Base-by-base conservation (phyloP, 148 eudicot genomes). In the Dianthus caryophyllus region DNA sequence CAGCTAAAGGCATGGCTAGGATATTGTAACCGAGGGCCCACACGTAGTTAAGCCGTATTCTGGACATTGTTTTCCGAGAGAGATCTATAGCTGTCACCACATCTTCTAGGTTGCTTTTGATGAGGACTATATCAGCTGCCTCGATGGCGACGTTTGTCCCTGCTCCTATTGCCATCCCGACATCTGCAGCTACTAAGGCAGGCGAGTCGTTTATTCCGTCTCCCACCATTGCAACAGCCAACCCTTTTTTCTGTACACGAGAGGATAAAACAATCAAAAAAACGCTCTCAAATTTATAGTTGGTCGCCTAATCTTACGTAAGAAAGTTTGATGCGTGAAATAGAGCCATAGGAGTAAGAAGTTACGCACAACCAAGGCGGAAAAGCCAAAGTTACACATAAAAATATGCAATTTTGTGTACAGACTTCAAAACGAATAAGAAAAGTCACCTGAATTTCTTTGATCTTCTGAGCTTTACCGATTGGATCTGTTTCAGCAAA, bases 191-290 rank as follows among this genome's bases (percentile, higher is more conserved):
- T 49, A 72, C 98, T 38, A 93, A 74, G 33, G 96, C 98, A 14
- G 98, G 98, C 7, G 98, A 93, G 79, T 93, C 98, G 9, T 93
- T 93, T 72, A 93, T 93, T 61, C 98, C 96, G n/a, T 93, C 98
- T 73, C 98, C 98, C 31, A 93, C 95, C 98, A 93, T 93, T 76
- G 96, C 98, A 30, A 93, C 92, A 2, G 75, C 76, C 56, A 69
- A 44, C 22, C 96, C 96, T 77, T 82, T 81, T 84, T 79, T 79
- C 98, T 93, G 86, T 50, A 81, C 59, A 46, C 56, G 69, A 36
- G 29, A 46, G 52, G 18, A 24, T 21, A 21, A 63, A 44, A 39
- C 14, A 7, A 41, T 41, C 52, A 61, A 61, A 61, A n/a, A n/a
- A n/a, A n/a, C n/a, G n/a, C n/a, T n/a, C n/a, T n/a, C n/a, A n/a